Conservation (phyloP, 306 rosid species). For the Prunus persica region DNA sequence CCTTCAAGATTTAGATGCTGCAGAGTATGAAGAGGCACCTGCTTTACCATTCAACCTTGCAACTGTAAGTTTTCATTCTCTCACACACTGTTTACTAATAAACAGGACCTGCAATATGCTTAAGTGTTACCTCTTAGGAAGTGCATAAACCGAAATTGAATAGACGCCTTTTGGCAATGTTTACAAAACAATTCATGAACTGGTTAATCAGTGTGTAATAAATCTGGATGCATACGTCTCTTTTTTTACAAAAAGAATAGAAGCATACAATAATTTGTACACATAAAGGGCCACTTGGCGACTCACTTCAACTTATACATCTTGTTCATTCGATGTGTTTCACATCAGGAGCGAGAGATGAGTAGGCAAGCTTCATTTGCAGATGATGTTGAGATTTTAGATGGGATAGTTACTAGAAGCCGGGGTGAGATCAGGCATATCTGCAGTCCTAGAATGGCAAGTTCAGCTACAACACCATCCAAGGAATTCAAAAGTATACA, state of each 20-base stretch:
- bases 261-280: background rate
- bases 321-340: background rate
- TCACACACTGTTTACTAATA: background rate
- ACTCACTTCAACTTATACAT: slow-evolving; percentile 6
- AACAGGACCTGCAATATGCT: background rate
- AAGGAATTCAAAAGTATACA: slow-evolving; percentile 30
- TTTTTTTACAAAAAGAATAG: background rate
- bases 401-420: slow-evolving; percentile 56
- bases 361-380: slow-evolving; percentile 52
- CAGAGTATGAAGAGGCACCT: slow-evolving; percentile 68
- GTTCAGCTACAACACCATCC: slow-evolving; percentile 35
- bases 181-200: background rate
- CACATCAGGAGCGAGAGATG: slow-evolving; percentile 46
- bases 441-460: slow-evolving; percentile 48
- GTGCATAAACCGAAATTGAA: background rate
- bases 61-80: slow-evolving; percentile 35
- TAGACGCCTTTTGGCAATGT: background rate
- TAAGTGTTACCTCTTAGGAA: background rate
- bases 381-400: slow-evolving; percentile 58
- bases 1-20: slow-evolving; percentile 82
- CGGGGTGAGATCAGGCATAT: slow-evolving; percentile 44
- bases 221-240: background rate
- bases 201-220: background rate
- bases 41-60: slow-evolving; percentile 46
- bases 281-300: background rate